Conservation (phyloP, 805 yeast species). For the Pichia insulana region DNA sequence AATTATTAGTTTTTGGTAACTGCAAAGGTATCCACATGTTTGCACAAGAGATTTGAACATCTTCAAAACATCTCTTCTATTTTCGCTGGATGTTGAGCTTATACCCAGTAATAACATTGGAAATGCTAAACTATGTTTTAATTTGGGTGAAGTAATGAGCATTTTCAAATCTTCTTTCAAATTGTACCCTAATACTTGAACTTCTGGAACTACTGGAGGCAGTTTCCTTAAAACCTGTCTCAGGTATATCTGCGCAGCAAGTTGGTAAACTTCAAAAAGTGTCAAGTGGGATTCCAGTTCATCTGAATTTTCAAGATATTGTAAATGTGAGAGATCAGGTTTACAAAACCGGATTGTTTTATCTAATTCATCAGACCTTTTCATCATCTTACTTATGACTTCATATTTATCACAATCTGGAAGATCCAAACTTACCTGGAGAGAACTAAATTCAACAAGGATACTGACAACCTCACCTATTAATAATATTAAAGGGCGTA, state of each 20-base stretch:
- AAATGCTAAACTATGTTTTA: conserved; percentile 27
- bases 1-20: conserved; percentile 24
- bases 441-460: conserved; percentile 17
- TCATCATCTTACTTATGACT: conserved; percentile 12
- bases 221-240: conserved; percentile 19
- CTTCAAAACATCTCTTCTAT: conserved; percentile 20
- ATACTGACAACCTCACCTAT: conserved; percentile 32
- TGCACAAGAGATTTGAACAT: conserved; percentile 25
- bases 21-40: conserved; percentile 24
- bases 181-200: conserved; percentile 14
- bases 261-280: conserved; percentile 29
- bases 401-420: conserved; percentile 19
- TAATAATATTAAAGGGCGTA: conserved; percentile 29
- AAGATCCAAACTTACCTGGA: conserved; percentile 14
- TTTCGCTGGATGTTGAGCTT: conserved; percentile 21
- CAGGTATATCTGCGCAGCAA: conserved; percentile 21
- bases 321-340: conserved; percentile 16
- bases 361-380: conserved; percentile 14
- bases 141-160: conserved; percentile 8
- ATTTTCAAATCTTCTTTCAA: conserved; percentile 15
- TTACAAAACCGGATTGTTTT: conserved; percentile 12
- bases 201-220: conserved; percentile 24
- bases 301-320: conserved; percentile 13
- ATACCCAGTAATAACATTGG: conserved; percentile 33
- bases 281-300: conserved; percentile 26